Base-by-base conservation (phyloP, 805 yeast species). In the Kluyveromyces nonfermentans region DNA sequence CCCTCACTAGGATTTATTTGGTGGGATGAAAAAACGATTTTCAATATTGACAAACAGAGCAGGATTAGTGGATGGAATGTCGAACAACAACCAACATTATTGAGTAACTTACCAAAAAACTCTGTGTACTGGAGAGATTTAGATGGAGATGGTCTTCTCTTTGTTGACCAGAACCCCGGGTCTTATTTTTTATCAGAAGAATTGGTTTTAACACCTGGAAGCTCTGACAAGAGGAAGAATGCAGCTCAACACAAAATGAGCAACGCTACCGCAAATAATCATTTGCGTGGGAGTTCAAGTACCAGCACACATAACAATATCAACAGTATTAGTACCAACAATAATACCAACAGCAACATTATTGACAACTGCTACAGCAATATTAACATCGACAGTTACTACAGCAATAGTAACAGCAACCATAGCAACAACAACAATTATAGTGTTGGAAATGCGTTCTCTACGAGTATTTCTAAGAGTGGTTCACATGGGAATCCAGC, bases 101-200 rank as follows among this genome's bases (percentile, higher is more conserved):
- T 61, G 15, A 58, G 57, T 19, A 63, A 63, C 44, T 40, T 62
- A 19, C 48, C 56, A 3, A 55, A 60, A 39, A 50, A 46, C 7
- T 50, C 51, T 8, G 51, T 60, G 4, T 43, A 49, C n/a, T 63
- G 67, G 67, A 59, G 67, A 48, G 67, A 63, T 43, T 57, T 63
- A 10, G 65, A 61, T 40, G 67, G 67, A 4, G 55, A 57, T 47
- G 67, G 66, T 1, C 46, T 63, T 16, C 42, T 60, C 10, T 55
- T 58, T 44, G 33, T 59, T 10, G 54, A 56, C 25, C 65, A 61
- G 47, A 48, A 53, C 19, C 30, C 45, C 3, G 64, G 64, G 10
- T 43, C 53, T 4, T 61, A 61, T 33, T 50, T 47, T 12, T 21
- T 47, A 9, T 15, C 40, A 6, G 35, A 28, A n/a, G 43, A 35